Evolutionary conservation across 208 protist genomes (phyloP).

Genomic region (Entamoeba histolytica): DNA sequence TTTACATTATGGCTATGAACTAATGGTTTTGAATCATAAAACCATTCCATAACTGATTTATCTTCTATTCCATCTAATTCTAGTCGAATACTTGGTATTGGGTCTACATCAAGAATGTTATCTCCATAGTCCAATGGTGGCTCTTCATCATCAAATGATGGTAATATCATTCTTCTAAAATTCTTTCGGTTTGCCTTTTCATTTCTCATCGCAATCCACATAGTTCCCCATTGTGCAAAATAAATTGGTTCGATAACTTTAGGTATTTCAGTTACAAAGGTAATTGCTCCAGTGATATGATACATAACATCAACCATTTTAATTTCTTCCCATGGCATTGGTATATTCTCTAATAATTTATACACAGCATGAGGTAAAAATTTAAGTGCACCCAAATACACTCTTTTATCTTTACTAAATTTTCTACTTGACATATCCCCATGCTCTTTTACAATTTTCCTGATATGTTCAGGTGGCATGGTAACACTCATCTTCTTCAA

Average conservation of each 20-base stretch:
- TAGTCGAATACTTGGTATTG: constrained; percentile 46
- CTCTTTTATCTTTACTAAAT: constrained; percentile 90
- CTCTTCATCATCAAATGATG: constrained; percentile 91
- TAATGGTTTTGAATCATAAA: constrained; percentile 85
- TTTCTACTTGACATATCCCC: constrained; percentile 90
- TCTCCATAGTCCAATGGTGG: constrained; percentile 95
- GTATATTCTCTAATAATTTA: constrained; percentile 99
- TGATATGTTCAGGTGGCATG: constrained; percentile 86
- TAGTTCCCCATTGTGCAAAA: constrained; percentile 93
- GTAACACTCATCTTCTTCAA: neutral
- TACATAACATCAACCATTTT: constrained; percentile 76
- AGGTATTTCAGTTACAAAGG: constrained; percentile 98
- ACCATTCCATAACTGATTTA: constrained; percentile 78
- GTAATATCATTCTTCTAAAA: constrained; percentile 93
- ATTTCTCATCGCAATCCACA: constrained; percentile 97
- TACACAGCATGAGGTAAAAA: constrained; percentile 94
- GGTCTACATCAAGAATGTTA: constrained; percentile 52
- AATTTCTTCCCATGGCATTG: constrained; percentile 54
- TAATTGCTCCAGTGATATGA: constrained; percentile 93
- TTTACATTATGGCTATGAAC: constrained; percentile 52
- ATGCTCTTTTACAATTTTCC: constrained; percentile 96
- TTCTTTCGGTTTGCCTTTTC: constrained; percentile 85
- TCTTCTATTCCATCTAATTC: constrained; percentile 92
- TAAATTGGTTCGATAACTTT: constrained; percentile 84
- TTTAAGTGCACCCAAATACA: constrained; percentile 93